Evolutionary conservation across 768 basidiomycete species (phyloP).

Genomic region (Inosperma sp.): DNA sequence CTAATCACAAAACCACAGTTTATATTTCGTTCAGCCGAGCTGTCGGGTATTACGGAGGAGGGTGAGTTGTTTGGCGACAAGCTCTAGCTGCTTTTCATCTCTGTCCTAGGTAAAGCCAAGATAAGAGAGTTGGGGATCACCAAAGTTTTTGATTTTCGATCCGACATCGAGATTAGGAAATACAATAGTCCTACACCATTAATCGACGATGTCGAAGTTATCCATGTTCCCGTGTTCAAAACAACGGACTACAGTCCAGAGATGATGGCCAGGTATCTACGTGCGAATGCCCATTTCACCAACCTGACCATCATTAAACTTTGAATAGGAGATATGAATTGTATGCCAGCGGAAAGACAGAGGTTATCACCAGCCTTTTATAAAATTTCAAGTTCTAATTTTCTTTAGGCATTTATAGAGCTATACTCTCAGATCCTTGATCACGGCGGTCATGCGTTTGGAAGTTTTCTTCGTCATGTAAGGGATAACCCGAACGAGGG

Average conservation of each 20-base stretch:
- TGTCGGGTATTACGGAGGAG: conserved; percentile 64
- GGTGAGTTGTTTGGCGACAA: conserved; percentile 36
- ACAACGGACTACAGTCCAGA: conserved; percentile 80
- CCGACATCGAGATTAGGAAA: conserved; percentile 73
- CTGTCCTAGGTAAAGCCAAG: conserved; percentile 49
- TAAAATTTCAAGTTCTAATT: conserved; percentile 3
- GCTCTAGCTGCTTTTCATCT: not conserved
- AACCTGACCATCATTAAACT: conserved; percentile 15
- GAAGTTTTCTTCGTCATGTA: conserved; percentile 67
- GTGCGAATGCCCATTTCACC: conserved; percentile 22
- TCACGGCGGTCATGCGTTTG: conserved; percentile 63
- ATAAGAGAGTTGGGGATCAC: conserved; percentile 59
- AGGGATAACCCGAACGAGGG: conserved; percentile 62
- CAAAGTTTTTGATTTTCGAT: conserved; percentile 72
- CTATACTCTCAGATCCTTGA: conserved; percentile 79
- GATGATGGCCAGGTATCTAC: conserved; percentile 76
- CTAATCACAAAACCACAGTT: conserved; percentile 53
- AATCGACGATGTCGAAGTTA: conserved; percentile 58
- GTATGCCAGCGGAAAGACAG: conserved; percentile 76
- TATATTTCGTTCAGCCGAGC: conserved; percentile 66
- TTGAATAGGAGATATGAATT: conserved; percentile 57
- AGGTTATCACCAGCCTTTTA: conserved; percentile 41
- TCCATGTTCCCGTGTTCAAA: conserved; percentile 62
- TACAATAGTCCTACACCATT: conserved; percentile 61
- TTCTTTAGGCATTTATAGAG: conserved; percentile 66